phyloP scores from a whole-genome alignment of 257 asterid genomes.

The Misopates orontium region DNA sequence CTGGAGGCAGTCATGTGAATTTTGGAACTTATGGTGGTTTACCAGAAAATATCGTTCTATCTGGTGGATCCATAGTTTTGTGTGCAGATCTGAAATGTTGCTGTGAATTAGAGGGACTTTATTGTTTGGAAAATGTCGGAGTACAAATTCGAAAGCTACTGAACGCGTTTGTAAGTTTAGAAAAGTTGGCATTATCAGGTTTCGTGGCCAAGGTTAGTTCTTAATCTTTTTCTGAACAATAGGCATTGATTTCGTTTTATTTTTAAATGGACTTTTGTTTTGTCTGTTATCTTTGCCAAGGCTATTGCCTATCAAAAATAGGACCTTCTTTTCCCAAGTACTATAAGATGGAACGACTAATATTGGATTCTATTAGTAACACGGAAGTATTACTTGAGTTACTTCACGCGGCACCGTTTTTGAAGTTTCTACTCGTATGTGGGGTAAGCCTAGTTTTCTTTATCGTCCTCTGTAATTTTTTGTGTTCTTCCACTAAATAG shows the following conservation, averaged over 20 bases:
- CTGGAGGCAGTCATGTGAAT: background rate
- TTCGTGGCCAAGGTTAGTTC: background rate
- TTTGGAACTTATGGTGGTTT: background rate
- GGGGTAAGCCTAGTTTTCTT: background rate
- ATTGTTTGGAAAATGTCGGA: background rate
- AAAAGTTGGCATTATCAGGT: slow-evolving; percentile 1
- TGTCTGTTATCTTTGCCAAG: no score
- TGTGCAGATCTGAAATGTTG: background rate
- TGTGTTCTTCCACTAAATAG: no score
- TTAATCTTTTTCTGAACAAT: no score
- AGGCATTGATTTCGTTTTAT: no score
- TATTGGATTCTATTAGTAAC: background rate
- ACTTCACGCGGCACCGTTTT: background rate
- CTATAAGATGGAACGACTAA: background rate
- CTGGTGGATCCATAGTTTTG: background rate
- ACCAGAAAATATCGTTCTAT: background rate
- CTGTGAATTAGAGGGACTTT: no score
- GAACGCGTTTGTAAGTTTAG: background rate
- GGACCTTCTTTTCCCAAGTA: no score
- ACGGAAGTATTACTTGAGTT: background rate
- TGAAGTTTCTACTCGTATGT: background rate
- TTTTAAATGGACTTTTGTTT: no score
- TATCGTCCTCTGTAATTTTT: no score
- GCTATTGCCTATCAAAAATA: no score
- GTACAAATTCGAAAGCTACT: background rate